Conservation (phyloP, 768 basidiomycete species). For the Hygrophoropsis aurantiaca region DNA sequence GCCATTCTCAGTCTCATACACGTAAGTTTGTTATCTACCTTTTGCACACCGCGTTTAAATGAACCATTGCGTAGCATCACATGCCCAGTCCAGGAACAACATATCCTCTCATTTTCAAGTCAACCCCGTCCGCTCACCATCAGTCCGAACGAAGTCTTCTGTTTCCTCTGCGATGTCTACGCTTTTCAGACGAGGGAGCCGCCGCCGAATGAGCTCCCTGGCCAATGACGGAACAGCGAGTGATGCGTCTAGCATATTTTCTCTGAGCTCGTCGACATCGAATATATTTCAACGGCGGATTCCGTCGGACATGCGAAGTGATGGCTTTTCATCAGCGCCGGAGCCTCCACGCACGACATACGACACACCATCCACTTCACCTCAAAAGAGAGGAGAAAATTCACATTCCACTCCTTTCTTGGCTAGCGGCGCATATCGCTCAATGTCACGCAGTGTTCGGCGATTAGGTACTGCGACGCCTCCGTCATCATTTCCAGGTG, state of each 20-base stretch:
- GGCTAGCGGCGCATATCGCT: constrained; percentile 34
- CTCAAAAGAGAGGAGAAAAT: constrained; percentile 22
- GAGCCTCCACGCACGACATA: constrained; percentile 42
- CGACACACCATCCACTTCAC: constrained; percentile 45
- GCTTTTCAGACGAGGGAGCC: constrained; percentile 51
- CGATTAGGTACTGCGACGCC: constrained; percentile 44
- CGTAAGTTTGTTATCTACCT: constrained; percentile 13
- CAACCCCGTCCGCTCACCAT: constrained; percentile 45
- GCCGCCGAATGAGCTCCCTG: constrained; percentile 26
- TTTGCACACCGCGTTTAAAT: neutral
- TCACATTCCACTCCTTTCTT: neutral
- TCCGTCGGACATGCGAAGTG: constrained; percentile 41
- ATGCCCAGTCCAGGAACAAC: constrained; percentile 18
- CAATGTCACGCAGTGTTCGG: constrained; percentile 44
- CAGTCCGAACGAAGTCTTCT: constrained; percentile 53
- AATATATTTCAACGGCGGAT: constrained; percentile 43
- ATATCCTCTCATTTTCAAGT: constrained; percentile 26
- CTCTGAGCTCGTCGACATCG: constrained; percentile 24
- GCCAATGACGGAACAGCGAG: constrained; percentile 41
- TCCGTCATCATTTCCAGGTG: constrained; percentile 53
- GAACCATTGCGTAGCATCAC: constrained; percentile 13
- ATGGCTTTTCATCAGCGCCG: constrained; percentile 13
- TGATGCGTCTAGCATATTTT: constrained; percentile 45
- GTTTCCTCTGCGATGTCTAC: constrained; percentile 50
- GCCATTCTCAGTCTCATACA: constrained; percentile 21